A percentile compares a stretch with the other conserved stretches of the same genome.
Evolutionary conservation across 345 rosid genomes (phyloP).

Genomic region (Xanthoceras sorbifolium): DNA sequence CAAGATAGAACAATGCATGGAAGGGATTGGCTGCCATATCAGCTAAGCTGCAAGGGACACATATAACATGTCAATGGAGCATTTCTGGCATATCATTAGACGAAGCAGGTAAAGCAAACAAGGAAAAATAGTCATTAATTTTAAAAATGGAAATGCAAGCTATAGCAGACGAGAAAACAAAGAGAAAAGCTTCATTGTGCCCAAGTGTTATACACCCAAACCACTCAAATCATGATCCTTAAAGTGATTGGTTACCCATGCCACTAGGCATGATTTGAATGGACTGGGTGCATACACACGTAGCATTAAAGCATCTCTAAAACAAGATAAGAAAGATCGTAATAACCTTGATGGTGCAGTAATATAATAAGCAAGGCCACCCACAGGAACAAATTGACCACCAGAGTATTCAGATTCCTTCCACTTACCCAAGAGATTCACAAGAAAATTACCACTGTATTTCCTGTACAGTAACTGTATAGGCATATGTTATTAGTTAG

Average conservation of each 20-base stretch:
- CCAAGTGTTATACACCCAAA: background rate
- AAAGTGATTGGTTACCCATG: background rate
- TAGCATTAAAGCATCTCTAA: background rate
- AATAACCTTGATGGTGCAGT: slow-evolving; percentile 80
- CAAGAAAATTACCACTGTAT: slow-evolving; percentile 77
- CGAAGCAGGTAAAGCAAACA: background rate
- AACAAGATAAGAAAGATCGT: background rate
- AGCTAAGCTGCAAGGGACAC: slow-evolving; percentile 60
- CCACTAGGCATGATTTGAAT: background rate
- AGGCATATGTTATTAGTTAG: background rate
- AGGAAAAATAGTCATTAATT: background rate
- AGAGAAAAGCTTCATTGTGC: background rate
- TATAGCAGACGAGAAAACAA: background rate
- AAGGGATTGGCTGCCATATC: slow-evolving; percentile 94
- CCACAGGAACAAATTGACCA: slow-evolving; percentile 78
- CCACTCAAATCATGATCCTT: background rate
- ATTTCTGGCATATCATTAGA: background rate
- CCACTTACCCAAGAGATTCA: slow-evolving; percentile 83
- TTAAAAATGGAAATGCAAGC: background rate
- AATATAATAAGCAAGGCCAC: slow-evolving; percentile 81
- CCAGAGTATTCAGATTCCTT: slow-evolving; percentile 80
- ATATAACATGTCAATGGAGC: background rate
- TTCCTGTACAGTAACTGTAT: slow-evolving; percentile 78
- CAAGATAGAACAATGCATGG: slow-evolving; percentile 81
- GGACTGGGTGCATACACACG: background rate